Evolutionary conservation across 495 filamentous ascomycete species (phyloP).

Genomic region (Penicillium diatomitis): DNA sequence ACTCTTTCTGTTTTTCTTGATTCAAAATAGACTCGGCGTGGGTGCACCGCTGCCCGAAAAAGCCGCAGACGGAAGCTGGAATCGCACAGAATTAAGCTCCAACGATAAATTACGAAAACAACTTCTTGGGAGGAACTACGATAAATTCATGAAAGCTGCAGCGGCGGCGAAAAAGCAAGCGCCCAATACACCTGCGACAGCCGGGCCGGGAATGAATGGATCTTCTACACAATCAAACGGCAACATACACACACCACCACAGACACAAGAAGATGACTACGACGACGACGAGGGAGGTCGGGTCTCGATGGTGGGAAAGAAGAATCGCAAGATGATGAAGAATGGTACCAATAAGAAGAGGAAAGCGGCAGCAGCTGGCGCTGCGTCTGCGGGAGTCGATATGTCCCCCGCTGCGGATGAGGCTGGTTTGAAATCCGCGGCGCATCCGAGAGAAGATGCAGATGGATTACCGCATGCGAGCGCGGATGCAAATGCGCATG

Average conservation of each 20-base stretch:
- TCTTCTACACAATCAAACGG: too few species aligned
- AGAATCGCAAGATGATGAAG: conserved; percentile 20
- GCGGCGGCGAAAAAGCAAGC: conserved; percentile 6
- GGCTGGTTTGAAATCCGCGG: too few species aligned
- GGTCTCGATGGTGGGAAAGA: conserved; percentile 43
- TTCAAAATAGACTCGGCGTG: conserved; percentile 31
- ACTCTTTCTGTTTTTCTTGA: not conserved
- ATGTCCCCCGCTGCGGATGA: too few species aligned
- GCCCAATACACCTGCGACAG: not conserved
- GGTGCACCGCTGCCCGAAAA: conserved; percentile 37
- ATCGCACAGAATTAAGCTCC: conserved; percentile 28
- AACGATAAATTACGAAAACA: conserved; percentile 40
- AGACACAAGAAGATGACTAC: conserved; percentile 21
- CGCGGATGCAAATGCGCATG: not conserved
- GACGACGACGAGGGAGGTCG: conserved; percentile 56
- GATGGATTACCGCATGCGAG: not conserved
- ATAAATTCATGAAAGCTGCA: conserved; percentile 28
- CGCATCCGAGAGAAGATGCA: too few species aligned
- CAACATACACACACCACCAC: not conserved
- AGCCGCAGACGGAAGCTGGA: conserved; percentile 31
- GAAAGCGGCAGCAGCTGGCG: not conserved
- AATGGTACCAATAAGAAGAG: not conserved
- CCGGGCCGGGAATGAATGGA: too few species aligned
- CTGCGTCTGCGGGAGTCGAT: not conserved
- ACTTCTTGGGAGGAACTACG: conserved; percentile 40